phyloP scores from a whole-genome alignment of 352 stramenopile genomes.

The Phytopythium helicoides region DNA sequence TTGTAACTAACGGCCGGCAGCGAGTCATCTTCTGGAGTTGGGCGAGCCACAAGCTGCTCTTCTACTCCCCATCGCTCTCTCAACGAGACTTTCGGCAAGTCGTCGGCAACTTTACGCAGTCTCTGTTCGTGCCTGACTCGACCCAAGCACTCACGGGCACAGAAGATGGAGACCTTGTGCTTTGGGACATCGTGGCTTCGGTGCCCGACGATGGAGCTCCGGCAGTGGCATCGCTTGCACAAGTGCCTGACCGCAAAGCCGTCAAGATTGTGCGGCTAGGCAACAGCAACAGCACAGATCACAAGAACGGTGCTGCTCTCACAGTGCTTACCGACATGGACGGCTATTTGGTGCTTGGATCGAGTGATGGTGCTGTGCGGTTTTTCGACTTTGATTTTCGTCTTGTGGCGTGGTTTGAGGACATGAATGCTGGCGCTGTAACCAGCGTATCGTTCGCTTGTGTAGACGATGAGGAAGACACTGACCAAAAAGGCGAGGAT shows the following conservation, averaged over 20 bases:
- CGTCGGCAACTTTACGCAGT: constrained; percentile 84
- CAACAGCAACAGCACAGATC: constrained; percentile 29
- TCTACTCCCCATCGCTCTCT: constrained; percentile 82
- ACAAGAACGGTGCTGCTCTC: constrained; percentile 48
- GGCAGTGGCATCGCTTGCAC: not conserved
- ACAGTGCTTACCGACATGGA: constrained; percentile 78
- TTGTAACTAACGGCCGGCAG: constrained; percentile 87
- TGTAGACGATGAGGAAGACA: constrained; percentile 13
- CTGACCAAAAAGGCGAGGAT: constrained; percentile 5
- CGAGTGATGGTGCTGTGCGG: constrained; percentile 86
- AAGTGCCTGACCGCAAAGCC: constrained; percentile 66
- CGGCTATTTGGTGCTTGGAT: constrained; percentile 88
- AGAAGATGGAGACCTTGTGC: constrained; percentile 81
- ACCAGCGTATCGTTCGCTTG: constrained; percentile 87
- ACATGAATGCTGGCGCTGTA: constrained; percentile 89
- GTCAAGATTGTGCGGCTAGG: constrained; percentile 83
- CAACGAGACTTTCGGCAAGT: constrained; percentile 80
- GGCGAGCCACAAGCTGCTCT: constrained; percentile 72
- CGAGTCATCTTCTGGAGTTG: constrained; percentile 91
- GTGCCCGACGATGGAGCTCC: constrained; percentile 8
- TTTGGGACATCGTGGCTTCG: constrained; percentile 77
- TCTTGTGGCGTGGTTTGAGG: constrained; percentile 93
- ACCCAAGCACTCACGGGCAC: constrained; percentile 85
- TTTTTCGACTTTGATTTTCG: constrained; percentile 95
- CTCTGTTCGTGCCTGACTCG: constrained; percentile 85